Conservation (phyloP, 148 eudicot species). For the Silene conica region DNA sequence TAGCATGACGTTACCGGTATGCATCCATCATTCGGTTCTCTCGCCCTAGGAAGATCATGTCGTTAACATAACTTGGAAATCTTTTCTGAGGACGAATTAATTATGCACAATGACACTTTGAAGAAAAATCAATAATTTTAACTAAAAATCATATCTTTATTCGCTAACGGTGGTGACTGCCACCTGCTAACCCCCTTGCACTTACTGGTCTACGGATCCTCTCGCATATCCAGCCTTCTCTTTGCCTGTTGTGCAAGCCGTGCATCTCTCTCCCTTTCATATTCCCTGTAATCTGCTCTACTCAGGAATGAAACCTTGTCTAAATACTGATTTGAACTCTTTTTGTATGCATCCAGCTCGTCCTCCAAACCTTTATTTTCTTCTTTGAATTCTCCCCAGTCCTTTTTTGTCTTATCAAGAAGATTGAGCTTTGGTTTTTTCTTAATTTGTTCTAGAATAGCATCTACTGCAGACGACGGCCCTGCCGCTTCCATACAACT, state of each 20-base stretch:
- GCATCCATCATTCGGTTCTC: neutral
- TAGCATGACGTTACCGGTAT: neutral
- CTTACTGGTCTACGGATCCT: slow-evolving; percentile 35
- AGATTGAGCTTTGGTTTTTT: slow-evolving; percentile 89
- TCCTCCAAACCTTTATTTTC: slow-evolving; percentile 82
- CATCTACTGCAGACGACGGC: slow-evolving; percentile 70
- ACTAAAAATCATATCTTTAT: neutral
- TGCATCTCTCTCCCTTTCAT: slow-evolving; percentile 87
- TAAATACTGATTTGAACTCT: slow-evolving; percentile 87
- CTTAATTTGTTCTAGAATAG: slow-evolving; percentile 85
- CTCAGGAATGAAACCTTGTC: slow-evolving; percentile 79
- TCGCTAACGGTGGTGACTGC: neutral
- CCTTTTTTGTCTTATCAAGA: slow-evolving; percentile 96
- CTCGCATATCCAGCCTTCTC: slow-evolving; percentile 66
- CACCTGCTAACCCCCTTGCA: neutral
- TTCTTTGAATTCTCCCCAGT: slow-evolving; percentile 94
- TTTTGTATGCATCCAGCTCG: slow-evolving; percentile 85
- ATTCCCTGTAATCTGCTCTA: slow-evolving; percentile 80
- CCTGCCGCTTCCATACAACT: slow-evolving; percentile 60
- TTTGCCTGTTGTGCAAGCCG: slow-evolving; percentile 70
- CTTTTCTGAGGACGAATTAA: neutral
- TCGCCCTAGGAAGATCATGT: neutral
- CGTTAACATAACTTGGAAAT: neutral
- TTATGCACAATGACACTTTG: neutral
- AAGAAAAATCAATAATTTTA: neutral